phyloP scores from a whole-genome alignment of 1,139 yeast species.

The Yamadazyma friedrichii region DNA sequence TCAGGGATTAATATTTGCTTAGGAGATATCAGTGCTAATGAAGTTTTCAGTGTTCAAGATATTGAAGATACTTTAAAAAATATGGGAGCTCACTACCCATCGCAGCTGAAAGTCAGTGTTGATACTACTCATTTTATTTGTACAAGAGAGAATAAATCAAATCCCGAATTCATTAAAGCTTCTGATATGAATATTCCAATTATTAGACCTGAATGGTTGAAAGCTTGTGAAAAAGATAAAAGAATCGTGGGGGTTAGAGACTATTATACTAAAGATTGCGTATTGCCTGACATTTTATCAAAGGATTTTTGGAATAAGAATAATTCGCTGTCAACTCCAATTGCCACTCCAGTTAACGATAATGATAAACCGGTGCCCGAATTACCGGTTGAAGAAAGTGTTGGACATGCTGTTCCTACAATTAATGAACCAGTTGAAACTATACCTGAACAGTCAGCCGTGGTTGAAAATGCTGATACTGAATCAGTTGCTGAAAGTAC shows the following conservation, averaged over 20 bases:
- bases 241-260: slow-evolving; percentile 92
- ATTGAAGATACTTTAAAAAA: slow-evolving; percentile 59
- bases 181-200: slow-evolving; percentile 86
- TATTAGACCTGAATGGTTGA: slow-evolving; percentile 95
- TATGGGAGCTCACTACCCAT: slow-evolving; percentile 74
- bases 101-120: slow-evolving; percentile 70
- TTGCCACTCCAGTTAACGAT: slow-evolving; percentile 10
- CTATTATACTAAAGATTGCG: slow-evolving; percentile 60
- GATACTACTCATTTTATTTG: slow-evolving; percentile 95
- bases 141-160: slow-evolving; percentile 58
- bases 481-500: no score
- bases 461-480: no score
- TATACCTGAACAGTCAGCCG: no score
- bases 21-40: slow-evolving; percentile 71
- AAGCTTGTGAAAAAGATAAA: slow-evolving; percentile 88
- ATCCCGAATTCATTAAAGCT: slow-evolving; percentile 72
- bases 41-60: slow-evolving; percentile 58
- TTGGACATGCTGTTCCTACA: not conserved
- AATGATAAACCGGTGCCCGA: slow-evolving; percentile 11
- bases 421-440: not conserved
- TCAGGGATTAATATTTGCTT: slow-evolving; percentile 90
- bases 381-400: slow-evolving; percentile 6
- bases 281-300: slow-evolving; percentile 46
- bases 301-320: slow-evolving; percentile 40
- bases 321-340: slow-evolving; percentile 5